These are phyloP conservation scores for Mycena metata DNA, from an alignment of 768 basidiomycete species.

Conservation along the genomic window DNA sequence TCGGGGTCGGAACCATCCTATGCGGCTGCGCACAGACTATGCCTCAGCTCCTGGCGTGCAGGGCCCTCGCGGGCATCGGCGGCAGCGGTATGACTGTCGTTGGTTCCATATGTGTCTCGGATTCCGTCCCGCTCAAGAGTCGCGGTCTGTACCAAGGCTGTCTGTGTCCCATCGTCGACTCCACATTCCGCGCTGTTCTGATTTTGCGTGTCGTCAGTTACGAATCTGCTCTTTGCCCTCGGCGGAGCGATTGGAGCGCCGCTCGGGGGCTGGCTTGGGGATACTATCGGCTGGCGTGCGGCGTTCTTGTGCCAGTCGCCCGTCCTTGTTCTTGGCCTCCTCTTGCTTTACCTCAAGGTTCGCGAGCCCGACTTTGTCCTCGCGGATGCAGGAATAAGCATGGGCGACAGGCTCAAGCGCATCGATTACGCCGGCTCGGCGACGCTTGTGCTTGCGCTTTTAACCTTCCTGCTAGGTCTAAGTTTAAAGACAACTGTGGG, in stretches of 20 bases:
- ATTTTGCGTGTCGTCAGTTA: conserved; percentile 18
- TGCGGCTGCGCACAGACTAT: conserved; percentile 78
- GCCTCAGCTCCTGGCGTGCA: conserved; percentile 64
- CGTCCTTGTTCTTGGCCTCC: conserved; percentile 15
- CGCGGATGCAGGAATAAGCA: conserved; percentile 11
- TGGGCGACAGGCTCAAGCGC: conserved; percentile 59
- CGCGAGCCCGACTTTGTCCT: conserved; percentile 34
- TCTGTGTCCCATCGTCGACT: background rate
- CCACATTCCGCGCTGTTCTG: background rate
- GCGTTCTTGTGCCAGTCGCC: conserved; percentile 72
- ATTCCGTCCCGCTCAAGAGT: conserved; percentile 75
- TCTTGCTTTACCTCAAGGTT: conserved; percentile 33
- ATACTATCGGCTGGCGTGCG: conserved; percentile 72
- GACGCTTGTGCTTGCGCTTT: conserved; percentile 65
- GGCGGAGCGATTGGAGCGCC: conserved; percentile 72
- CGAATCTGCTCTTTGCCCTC: conserved; percentile 64
- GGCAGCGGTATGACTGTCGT: conserved; percentile 70
- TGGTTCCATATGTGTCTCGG: conserved; percentile 69
- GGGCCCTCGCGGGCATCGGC: conserved; percentile 78
- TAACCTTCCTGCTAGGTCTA: conserved; percentile 51
- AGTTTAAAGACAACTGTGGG: conserved; percentile 28
- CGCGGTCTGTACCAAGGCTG: conserved; percentile 77
- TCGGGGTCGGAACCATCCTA: conserved; percentile 72
- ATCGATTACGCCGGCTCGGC: conserved; percentile 75
- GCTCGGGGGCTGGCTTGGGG: conserved; percentile 69